Evolutionary conservation across 2,329 filamentous ascomycete species (phyloP).

Genomic region (Colletotrichum acutatum): DNA sequence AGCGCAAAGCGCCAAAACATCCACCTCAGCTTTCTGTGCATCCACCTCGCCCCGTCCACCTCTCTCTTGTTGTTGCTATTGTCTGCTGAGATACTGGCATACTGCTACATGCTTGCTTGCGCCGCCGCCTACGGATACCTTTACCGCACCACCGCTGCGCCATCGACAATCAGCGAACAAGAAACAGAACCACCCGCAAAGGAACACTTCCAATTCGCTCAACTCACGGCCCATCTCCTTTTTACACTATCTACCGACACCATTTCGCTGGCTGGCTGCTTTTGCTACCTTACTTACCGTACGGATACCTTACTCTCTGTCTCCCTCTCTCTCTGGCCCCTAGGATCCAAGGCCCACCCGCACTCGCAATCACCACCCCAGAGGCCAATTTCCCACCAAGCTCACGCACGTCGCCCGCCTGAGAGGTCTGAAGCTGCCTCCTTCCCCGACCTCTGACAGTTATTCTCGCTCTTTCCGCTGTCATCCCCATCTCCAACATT

Average conservation of each 20-base stretch:
- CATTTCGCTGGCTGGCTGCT: neutral
- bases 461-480: constrained; percentile 30
- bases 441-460: constrained; percentile 18
- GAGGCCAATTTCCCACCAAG: constrained; percentile 36
- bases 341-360: constrained; percentile 28
- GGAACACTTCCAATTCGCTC: neutral
- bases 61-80: neutral
- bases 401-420: constrained; percentile 30
- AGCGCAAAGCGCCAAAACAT: neutral
- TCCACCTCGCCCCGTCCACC: neutral
- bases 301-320: neutral
- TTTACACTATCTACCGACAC: neutral
- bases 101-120: neutral
- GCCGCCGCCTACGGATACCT: neutral
- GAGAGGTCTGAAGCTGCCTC: constrained; percentile 13
- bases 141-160: neutral
- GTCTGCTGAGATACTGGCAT: neutral
- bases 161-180: constrained; percentile 8
- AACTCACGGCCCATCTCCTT: neutral
- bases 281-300: neutral
- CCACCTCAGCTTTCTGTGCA: constrained; percentile 4
- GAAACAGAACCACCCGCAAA: constrained; percentile 11
- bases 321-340: constrained; percentile 6
- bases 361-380: constrained; percentile 33
- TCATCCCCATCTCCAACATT: constrained; percentile 32